Evolutionary conservation across 768 basidiomycete genomes (phyloP).

Genomic region (Hericium erinaceus): DNA sequence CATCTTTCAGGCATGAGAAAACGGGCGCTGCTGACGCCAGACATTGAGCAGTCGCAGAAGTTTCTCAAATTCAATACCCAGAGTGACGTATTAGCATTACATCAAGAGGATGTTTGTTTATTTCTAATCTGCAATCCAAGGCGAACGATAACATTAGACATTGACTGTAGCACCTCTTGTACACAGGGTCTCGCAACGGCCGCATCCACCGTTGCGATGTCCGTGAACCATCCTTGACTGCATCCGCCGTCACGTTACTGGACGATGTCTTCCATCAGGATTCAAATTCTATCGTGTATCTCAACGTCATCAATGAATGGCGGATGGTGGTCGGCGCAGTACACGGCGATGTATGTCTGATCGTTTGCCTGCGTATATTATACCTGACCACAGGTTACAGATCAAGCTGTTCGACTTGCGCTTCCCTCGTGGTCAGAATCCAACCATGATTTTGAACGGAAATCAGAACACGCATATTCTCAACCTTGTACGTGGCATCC

Average conservation of each 20-base stretch:
- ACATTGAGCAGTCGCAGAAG: constrained; percentile 32
- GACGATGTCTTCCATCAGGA: constrained; percentile 23
- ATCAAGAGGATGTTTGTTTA: constrained; percentile 36
- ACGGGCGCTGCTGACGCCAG: constrained; percentile 41
- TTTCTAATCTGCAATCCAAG: neutral
- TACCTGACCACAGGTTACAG: constrained; percentile 23
- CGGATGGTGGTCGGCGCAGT: constrained; percentile 50
- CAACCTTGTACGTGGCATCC: constrained; percentile 35
- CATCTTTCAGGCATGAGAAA: constrained; percentile 38
- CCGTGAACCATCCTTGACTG: neutral
- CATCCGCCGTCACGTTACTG: constrained; percentile 32
- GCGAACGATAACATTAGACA: neutral
- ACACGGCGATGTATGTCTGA: constrained; percentile 44
- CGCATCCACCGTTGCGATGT: constrained; percentile 48
- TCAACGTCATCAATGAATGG: constrained; percentile 39
- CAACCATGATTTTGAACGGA: constrained; percentile 40
- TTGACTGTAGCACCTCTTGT: constrained; percentile 11
- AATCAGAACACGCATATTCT: constrained; percentile 48
- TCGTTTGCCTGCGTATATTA: neutral
- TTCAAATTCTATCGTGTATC: constrained; percentile 42
- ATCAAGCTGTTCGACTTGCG: constrained; percentile 57
- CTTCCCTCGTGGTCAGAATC: constrained; percentile 33
- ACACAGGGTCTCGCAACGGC: constrained; percentile 40
- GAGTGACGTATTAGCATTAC: constrained; percentile 59
- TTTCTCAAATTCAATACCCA: constrained; percentile 37